A percentile compares a stretch with the other conserved stretches of the same genome.
phyloP scores from a whole-genome alignment of 306 rosid species.

The Fagus crenata region DNA sequence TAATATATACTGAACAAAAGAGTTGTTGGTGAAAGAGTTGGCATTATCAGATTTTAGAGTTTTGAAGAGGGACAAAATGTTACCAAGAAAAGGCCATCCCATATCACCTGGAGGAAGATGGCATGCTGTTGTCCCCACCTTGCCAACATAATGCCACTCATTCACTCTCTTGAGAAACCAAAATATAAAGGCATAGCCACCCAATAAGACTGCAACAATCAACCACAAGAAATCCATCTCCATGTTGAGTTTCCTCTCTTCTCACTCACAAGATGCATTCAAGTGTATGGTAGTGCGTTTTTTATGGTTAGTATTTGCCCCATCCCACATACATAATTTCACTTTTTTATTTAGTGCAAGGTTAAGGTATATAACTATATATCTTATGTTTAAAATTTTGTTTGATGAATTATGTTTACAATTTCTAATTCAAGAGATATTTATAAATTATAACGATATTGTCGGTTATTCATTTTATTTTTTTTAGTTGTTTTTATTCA shows the following conservation, averaged over 20 bases:
- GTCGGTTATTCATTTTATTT: no score
- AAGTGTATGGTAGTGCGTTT: neutral
- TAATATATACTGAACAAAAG: no score
- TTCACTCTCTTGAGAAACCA: slow-evolving; percentile 16
- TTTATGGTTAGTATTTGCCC: neutral
- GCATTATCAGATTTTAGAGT: no score
- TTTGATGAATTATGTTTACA: no score
- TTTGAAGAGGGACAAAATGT: no score
- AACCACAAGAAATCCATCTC: neutral
- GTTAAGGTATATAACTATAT: no score
- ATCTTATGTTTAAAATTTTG: no score
- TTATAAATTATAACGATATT: no score
- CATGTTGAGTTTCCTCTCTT: neutral
- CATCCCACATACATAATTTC: neutral
- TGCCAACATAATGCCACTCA: slow-evolving; percentile 2
- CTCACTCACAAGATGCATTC: neutral
- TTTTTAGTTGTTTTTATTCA: no score
- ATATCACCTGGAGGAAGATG: slow-evolving; percentile 30
- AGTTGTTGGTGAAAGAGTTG: no score
- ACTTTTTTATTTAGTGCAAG: no score
- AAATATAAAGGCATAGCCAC: slow-evolving; percentile 11
- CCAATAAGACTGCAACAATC: neutral
- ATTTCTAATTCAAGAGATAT: no score
- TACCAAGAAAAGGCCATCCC: neutral
- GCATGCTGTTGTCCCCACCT: neutral